Base-by-base conservation (phyloP, 1,284 basidiomycete species). In the Microbotryum violaceum region DNA sequence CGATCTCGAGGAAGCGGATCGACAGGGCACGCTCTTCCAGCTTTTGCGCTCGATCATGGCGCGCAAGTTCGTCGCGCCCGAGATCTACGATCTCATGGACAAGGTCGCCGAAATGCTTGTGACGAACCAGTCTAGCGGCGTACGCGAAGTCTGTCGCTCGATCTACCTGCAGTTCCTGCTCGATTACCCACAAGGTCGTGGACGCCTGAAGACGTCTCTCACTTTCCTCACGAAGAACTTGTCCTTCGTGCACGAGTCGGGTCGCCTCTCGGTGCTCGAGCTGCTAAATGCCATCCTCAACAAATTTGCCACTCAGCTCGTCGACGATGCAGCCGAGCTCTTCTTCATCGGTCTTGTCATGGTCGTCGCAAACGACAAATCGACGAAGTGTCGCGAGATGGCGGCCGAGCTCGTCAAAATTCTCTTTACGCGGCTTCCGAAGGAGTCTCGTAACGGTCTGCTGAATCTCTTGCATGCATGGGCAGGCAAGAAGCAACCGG, bases 61-160 rank as follows among this genome's bases (percentile, higher is more conserved):
- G 5, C 85, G 93, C 37, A 89, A 88, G 71, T 89, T 98, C 66
- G 86, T 97, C 49, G 90, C 96, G 1, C 89, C 91, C 1, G 96
- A 98, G 76, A 87, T 99, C 56, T 98, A 99, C 79, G 93, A 98
- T 74, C 78, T 96, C 48, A 97, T 98, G 93, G 89, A 91, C 67
- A 86, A 86, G 66, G 86, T 98, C n/a, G 86, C 90, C 2, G 87
- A 91, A 71, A 85, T 97, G 71, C 86, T 97, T 81, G 91, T 99
- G 48, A 96, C 91, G 10, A 92, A 84, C 70, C 94, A 98, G 75
- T 90, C 90, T 14, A 76, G 85, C 0, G 87, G 90, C 68, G 91
- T 96, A 9, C 91, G 93, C 72, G 93, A 96, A 72, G 83, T 89
- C 1, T 94, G 90, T 70, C 86, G 96, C 25, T 84, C 87, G 47